These are phyloP conservation scores for Fusarium sublunatum DNA, from an alignment of 2,329 filamentous ascomycete species.

Conservation along the genomic window DNA sequence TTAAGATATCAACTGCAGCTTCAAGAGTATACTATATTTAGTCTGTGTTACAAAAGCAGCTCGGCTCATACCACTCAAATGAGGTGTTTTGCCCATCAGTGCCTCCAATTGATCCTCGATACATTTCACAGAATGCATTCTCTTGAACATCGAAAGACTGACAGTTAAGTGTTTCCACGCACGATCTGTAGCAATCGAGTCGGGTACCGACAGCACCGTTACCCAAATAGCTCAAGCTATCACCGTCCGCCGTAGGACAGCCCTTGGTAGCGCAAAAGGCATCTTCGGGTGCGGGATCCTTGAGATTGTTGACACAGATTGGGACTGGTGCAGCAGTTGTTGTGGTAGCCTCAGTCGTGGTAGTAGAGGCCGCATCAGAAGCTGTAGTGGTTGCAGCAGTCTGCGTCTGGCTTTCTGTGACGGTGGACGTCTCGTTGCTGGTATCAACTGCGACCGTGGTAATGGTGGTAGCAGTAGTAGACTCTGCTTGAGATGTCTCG, in stretches of 20 bases:
- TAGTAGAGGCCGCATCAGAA: neutral
- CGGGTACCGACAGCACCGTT: neutral
- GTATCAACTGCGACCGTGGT: neutral
- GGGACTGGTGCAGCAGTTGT: neutral
- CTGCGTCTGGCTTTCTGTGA: neutral
- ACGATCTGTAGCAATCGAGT: neutral
- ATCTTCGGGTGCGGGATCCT: neutral
- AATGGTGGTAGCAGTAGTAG: neutral
- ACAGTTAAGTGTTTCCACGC: neutral
- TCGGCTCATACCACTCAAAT: neutral
- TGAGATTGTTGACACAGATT: neutral
- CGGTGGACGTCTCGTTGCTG: neutral
- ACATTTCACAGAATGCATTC: neutral
- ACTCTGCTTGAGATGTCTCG: neutral
- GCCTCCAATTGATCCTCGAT: neutral
- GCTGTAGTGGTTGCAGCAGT: neutral
- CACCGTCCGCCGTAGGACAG: neutral
- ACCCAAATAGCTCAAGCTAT: neutral
- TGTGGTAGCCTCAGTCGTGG: neutral
- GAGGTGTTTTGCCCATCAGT: accelerated
- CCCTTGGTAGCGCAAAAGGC: neutral
- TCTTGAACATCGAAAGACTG: neutral
- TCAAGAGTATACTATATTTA: too few species aligned
- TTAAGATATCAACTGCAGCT: too few species aligned
- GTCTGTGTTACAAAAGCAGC: conserved; percentile 16